Base-by-base conservation (phyloP, 345 rosid species). In the Salix viminalis region DNA sequence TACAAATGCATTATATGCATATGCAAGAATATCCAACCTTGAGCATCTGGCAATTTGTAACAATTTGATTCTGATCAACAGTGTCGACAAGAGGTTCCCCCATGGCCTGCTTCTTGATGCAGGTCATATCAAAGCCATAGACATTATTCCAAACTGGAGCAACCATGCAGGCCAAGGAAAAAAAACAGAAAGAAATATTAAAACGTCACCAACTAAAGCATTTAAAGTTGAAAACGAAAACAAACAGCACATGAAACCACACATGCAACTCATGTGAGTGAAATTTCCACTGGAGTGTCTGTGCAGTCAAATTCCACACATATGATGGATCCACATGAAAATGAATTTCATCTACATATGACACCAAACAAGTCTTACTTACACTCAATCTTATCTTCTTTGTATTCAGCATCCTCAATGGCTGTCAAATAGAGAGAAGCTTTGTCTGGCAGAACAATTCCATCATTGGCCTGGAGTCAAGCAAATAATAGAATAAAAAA, bases 21-120 rank as follows among this genome's bases (percentile, higher is more conserved):
- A 11, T 30, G 19, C 24, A 56, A 19, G 52, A 36, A 30, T 77
- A 28, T 60, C 77, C 75, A 65, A 93, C 99, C 94, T 96, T 96
- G 52, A 96, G 92, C 21, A 91, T 89, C 78, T 85, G 89, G 86
- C 89, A 83, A 82, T 90, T 92, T 0, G 97, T 92, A 72, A 94
- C 98, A 44, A 96, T 90, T 81, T 96, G 99, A 77, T 96, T 91
- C 82, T 92, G 92, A 80, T 94, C 95, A 18, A 94, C 97, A 19
- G 94, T 92, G 80, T 96, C 99, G 46, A 96, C 99, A 64, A 96
- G 97, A 54, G 99, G 99, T 83, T 96, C 99, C 90, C 77, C 88
- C 86, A 96, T 89, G 23, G 97, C 98, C 82, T 90, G 94, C 84
- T 89, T 92, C 95, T 96, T 96, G 85, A 96, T 92, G 88, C 99